These are phyloP conservation scores for Lactarius hengduanensis DNA, from an alignment of 768 basidiomycete species.

Conservation along the genomic window DNA sequence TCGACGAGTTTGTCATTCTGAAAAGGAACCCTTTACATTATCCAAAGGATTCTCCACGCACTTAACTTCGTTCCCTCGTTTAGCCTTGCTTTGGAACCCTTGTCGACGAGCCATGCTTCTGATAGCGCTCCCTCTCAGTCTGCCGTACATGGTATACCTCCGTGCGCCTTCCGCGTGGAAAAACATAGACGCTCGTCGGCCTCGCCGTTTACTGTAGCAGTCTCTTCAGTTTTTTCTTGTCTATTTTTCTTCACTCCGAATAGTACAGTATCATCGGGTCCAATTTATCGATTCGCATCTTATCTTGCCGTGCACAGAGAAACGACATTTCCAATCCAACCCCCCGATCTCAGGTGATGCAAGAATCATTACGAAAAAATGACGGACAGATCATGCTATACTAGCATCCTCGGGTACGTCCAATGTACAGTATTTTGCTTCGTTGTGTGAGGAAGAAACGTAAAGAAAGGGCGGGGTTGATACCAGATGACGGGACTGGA, in stretches of 20 bases:
- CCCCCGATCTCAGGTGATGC: neutral
- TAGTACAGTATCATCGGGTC: neutral
- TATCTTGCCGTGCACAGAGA: neutral
- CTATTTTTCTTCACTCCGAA: neutral
- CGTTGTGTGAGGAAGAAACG: constrained; percentile 5
- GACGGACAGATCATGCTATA: neutral
- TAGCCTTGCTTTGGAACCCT: neutral
- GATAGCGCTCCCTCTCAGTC: neutral
- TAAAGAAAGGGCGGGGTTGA: neutral
- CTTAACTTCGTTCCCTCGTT: neutral
- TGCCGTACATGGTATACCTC: neutral
- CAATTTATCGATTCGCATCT: neutral
- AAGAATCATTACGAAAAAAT: neutral
- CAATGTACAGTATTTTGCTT: neutral
- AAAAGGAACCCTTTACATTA: neutral
- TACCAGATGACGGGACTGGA: neutral
- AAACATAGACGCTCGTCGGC: neutral
- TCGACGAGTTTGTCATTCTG: neutral
- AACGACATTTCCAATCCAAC: neutral
- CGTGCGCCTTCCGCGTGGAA: neutral
- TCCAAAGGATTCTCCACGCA: neutral
- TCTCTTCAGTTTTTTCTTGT: neutral
- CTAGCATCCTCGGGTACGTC: constrained; percentile 7
- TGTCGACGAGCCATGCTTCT: neutral
- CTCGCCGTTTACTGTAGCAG: neutral